These are phyloP conservation scores for Aspergillus luchuensis DNA, from an alignment of 2,329 filamentous ascomycete species.

Conservation along the genomic window DNA sequence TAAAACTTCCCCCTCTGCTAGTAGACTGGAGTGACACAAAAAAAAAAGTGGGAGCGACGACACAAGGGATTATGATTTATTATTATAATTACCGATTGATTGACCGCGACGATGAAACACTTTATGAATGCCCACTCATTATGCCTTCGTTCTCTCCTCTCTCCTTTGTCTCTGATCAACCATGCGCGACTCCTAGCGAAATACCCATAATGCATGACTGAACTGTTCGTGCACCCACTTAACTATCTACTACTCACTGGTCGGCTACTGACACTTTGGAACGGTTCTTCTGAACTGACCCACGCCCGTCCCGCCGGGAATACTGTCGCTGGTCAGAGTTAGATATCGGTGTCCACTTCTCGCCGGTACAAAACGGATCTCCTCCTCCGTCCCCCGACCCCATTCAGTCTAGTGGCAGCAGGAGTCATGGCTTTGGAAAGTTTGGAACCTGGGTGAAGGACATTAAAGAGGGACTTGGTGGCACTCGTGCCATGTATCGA, in stretches of 20 bases:
- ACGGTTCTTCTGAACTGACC: constrained; percentile 2
- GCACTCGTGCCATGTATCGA: neutral
- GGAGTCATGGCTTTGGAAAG: too few relatives aligned
- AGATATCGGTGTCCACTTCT: neutral
- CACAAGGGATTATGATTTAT: neutral
- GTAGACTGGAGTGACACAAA: neutral
- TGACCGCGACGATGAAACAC: neutral
- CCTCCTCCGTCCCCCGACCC: neutral
- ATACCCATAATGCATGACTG: neutral
- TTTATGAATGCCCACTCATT: neutral
- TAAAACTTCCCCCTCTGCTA: too few relatives aligned
- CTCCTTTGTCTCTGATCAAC: neutral
- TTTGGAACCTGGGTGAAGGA: too few relatives aligned
- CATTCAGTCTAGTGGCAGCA: neutral
- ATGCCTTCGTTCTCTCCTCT: neutral
- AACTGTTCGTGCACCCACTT: neutral
- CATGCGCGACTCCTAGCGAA: neutral
- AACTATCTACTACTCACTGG: neutral
- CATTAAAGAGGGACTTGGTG: too few relatives aligned
- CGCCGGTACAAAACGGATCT: neutral
- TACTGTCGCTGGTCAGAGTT: neutral
- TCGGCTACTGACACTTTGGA: constrained; percentile 7
- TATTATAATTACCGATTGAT: neutral
- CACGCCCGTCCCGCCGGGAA: constrained; percentile 7
- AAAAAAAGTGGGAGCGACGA: neutral